phyloP scores from a whole-genome alignment of 73 alveolate species.

The Paramecium pentaurelia region DNA sequence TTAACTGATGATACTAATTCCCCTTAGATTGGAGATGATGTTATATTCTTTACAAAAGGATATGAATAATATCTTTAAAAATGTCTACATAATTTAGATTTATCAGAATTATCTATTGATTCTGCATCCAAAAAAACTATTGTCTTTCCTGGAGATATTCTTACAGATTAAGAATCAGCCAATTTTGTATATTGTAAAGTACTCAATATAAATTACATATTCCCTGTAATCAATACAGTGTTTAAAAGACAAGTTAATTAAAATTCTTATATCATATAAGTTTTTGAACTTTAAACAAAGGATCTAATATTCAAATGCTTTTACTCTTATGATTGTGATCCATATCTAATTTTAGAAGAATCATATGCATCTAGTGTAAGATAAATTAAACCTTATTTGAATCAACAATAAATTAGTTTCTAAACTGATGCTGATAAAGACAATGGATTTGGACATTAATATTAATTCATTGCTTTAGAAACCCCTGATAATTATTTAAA shows the following conservation, averaged over 20 bases:
- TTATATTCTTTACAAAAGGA: slow-evolving; percentile 29
- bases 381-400: neutral
- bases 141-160: slow-evolving; percentile 33
- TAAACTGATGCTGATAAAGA: slow-evolving; percentile 39
- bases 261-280: neutral
- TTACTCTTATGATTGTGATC: slow-evolving; percentile 18
- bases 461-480: neutral
- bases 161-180: neutral
- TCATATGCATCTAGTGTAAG: neutral
- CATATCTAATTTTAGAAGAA: neutral
- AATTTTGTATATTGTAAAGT: neutral
- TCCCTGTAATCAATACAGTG: neutral
- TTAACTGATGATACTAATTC: slow-evolving; percentile 8
- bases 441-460: neutral
- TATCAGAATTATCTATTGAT: neutral
- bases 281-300: neutral
- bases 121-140: neutral
- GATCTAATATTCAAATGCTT: neutral
- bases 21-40: slow-evolving; percentile 31
- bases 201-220: neutral
- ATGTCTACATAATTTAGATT: neutral
- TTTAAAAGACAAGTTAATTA: neutral
- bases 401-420: neutral
- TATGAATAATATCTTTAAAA: slow-evolving; percentile 1
- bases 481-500: neutral